Percentiles rank a stretch among this genome's conserved stretches.
Evolutionary conservation across 2,329 filamentous ascomycete genomes (phyloP).

Genomic region (Beauveria brongniartii): DNA sequence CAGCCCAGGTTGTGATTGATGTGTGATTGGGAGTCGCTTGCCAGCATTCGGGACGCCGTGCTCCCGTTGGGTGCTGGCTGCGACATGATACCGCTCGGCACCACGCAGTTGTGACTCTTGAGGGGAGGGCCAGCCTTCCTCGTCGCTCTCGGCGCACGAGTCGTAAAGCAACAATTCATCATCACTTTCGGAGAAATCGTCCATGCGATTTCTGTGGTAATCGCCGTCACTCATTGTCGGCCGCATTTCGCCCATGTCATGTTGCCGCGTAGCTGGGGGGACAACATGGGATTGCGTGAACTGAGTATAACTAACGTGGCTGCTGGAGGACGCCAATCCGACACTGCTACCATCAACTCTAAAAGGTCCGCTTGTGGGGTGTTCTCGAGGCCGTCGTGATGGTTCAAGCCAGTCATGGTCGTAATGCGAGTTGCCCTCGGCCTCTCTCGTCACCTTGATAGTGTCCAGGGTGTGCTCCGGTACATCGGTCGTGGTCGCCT

Average conservation of each 20-base stretch:
- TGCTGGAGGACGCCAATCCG: background rate
- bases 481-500: background rate
- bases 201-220: background rate
- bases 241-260: background rate
- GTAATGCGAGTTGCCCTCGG: background rate
- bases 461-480: background rate
- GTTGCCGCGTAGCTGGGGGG: background rate
- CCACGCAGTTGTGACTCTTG: background rate
- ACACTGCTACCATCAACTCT: background rate
- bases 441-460: background rate
- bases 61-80: background rate
- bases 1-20: background rate
- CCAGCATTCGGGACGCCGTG: background rate
- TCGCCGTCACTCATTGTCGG: background rate
- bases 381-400: background rate
- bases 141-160: background rate
- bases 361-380: conserved; percentile 1
- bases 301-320: background rate
- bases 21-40: background rate
- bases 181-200: background rate
- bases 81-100: background rate
- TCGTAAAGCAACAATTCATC: background rate
- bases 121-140: background rate
- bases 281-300: background rate
- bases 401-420: background rate